phyloP scores from a whole-genome alignment of 352 stramenopile species.

The Phytophthora melonis region DNA sequence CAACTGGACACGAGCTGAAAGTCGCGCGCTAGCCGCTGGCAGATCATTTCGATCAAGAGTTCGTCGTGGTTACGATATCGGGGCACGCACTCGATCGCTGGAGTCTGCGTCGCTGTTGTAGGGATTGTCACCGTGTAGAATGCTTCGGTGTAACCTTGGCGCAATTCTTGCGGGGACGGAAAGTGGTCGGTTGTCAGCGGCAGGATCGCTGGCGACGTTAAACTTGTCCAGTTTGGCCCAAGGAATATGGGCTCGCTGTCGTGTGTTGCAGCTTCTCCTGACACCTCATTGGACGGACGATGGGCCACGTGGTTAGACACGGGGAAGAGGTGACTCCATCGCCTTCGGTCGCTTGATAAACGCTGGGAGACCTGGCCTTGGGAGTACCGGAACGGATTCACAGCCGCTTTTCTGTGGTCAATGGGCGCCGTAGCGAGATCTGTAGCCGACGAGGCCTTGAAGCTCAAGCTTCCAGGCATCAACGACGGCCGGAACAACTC shows the following conservation, averaged over 20 bases:
- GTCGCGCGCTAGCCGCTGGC: conserved; percentile 75
- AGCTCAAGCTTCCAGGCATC: conserved; percentile 29
- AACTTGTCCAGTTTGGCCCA: conserved; percentile 97
- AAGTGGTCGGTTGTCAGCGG: conserved; percentile 92
- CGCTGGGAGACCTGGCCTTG: conserved; percentile 43
- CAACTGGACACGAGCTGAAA: conserved; percentile 77
- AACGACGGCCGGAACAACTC: conserved; percentile 40
- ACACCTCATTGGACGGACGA: conserved; percentile 9
- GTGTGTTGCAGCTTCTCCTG: conserved; percentile 17
- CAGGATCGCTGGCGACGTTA: conserved; percentile 95
- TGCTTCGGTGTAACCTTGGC: conserved; percentile 74
- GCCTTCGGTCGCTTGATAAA: conserved; percentile 88
- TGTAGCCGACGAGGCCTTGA: conserved; percentile 31
- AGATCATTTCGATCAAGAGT: conserved; percentile 85
- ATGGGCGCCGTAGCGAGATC: conserved; percentile 8
- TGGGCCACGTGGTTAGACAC: conserved; percentile 34
- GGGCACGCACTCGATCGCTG: conserved; percentile 55
- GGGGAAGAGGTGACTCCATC: conserved; percentile 98
- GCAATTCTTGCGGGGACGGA: conserved; percentile 73
- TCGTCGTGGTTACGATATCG: conserved; percentile 75
- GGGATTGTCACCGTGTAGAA: conserved; percentile 85
- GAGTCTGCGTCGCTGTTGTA: conserved; percentile 37
- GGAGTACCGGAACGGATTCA: conserved; percentile 67
- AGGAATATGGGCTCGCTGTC: conserved; percentile 55
- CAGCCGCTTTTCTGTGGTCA: conserved; percentile 20